phyloP scores from a whole-genome alignment of 176 grass and related monocot genomes.

The Tuctoria greenei region DNA sequence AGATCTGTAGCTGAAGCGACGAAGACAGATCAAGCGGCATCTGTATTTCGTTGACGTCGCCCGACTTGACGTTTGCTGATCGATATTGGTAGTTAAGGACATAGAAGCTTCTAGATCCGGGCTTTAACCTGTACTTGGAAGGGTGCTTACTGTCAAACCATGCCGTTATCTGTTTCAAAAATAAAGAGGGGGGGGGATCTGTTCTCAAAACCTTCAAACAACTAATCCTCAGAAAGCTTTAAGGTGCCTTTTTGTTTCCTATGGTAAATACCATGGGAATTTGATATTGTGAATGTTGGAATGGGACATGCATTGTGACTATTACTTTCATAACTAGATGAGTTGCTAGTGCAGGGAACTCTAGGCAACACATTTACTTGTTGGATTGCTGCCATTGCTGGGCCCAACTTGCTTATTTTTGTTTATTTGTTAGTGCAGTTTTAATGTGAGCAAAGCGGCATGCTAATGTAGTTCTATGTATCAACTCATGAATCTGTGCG shows the following conservation, averaged over 20 bases:
- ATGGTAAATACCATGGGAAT: background rate
- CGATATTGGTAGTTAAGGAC: background rate
- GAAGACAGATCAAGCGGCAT: slow-evolving; percentile 3
- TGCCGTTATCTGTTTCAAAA: background rate
- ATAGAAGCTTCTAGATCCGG: slow-evolving; percentile 18
- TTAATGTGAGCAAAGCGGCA: background rate
- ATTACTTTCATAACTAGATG: background rate
- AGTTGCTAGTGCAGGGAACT: background rate
- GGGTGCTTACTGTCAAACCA: slow-evolving; percentile 11
- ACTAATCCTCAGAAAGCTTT: background rate
- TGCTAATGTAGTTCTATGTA: background rate
- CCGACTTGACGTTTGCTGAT: slow-evolving; percentile 3
- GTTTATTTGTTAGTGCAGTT: background rate
- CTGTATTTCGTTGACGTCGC: background rate
- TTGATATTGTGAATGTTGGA: background rate
- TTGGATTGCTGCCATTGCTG: background rate
- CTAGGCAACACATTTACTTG: background rate
- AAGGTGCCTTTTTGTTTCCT: background rate
- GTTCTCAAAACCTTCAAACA: background rate
- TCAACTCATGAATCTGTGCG: background rate
- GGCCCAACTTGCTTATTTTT: background rate
- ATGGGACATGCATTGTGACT: background rate
- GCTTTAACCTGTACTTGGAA: background rate
- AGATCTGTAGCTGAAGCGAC: slow-evolving; percentile 5
- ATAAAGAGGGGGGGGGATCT: no score